Evolutionary conservation across 2,329 filamentous ascomycete genomes (phyloP).

Genomic region (Aspergillus brasiliensis): DNA sequence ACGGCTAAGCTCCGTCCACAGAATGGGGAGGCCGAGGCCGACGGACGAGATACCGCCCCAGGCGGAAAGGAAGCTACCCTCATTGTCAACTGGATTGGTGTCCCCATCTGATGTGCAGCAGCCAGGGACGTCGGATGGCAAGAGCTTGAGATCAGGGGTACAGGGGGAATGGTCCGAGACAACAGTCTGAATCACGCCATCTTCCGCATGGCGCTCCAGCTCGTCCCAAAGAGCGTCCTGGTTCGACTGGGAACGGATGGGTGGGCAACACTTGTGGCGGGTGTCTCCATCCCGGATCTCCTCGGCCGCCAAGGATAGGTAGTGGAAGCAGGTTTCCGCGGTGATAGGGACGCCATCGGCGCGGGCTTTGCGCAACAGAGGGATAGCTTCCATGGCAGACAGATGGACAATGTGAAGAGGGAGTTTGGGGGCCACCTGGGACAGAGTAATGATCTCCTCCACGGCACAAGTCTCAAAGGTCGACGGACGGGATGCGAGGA

Average conservation of each 20-base stretch:
- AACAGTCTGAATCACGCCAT: slow-evolving; percentile 85
- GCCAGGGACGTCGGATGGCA: slow-evolving; percentile 70
- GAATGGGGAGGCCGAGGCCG: slow-evolving; percentile 85
- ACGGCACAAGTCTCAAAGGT: slow-evolving; percentile 91
- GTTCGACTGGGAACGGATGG: slow-evolving; percentile 79
- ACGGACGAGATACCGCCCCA: slow-evolving; percentile 97
- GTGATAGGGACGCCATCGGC: slow-evolving; percentile 78
- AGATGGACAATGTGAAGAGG: slow-evolving; percentile 93
- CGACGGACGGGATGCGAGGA: slow-evolving; percentile 85
- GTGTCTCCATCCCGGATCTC: slow-evolving; percentile 82
- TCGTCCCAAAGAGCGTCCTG: slow-evolving; percentile 87
- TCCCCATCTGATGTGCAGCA: slow-evolving; percentile 34
- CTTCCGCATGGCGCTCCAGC: slow-evolving; percentile 58
- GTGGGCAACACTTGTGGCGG: slow-evolving; percentile 91
- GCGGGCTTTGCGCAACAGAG: slow-evolving; percentile 74
- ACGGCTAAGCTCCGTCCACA: slow-evolving; percentile 74
- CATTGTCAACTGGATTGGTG: slow-evolving; percentile 38
- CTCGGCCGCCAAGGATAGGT: slow-evolving; percentile 81
- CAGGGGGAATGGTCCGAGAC: slow-evolving; percentile 97
- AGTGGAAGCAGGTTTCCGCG: slow-evolving; percentile 95
- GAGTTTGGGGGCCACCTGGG: slow-evolving; percentile 76
- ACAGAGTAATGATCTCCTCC: slow-evolving; percentile 79
- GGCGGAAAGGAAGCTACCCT: slow-evolving; percentile 89
- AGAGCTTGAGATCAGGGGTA: slow-evolving; percentile 88
- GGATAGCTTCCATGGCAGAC: slow-evolving; percentile 85